A percentile compares a stretch with the other conserved stretches of the same genome.
These are phyloP conservation scores for Kodamaea sagamina DNA, from an alignment of 805 yeast species.

Conservation along the genomic window DNA sequence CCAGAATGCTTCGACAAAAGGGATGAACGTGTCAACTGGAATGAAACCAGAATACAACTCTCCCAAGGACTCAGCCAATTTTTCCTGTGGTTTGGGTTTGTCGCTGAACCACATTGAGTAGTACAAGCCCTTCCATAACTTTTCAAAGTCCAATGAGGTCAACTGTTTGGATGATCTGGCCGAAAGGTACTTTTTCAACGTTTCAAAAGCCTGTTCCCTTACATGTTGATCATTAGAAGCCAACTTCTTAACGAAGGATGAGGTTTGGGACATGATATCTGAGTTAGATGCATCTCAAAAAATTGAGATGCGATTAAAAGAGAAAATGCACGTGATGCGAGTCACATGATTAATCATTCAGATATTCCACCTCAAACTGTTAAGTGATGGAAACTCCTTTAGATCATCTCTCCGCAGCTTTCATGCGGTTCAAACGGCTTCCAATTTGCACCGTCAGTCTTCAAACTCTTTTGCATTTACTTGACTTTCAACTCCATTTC, in stretches of 20 bases:
- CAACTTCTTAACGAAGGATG: constrained; percentile 71
- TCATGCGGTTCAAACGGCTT: too few species aligned
- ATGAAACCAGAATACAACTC: constrained; percentile 48
- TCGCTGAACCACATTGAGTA: constrained; percentile 97
- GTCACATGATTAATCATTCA: neutral
- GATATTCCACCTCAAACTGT: too few species aligned
- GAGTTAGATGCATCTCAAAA: neutral
- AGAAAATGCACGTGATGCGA: neutral
- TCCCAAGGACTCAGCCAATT: constrained; percentile 74
- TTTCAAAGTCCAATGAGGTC: constrained; percentile 60
- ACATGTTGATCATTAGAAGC: constrained; percentile 81
- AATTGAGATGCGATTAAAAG: constrained; percentile 5
- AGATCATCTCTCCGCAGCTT: too few species aligned
- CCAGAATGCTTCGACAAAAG: constrained; percentile 80
- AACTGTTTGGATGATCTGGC: constrained; percentile 42
- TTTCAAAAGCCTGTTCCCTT: constrained; percentile 70
- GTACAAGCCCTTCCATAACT: constrained; percentile 95
- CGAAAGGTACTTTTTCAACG: constrained; percentile 59
- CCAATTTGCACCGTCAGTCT: too few species aligned
- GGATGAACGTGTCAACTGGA: constrained; percentile 43
- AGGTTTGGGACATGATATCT: constrained; percentile 30
- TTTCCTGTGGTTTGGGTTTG: constrained; percentile 88
- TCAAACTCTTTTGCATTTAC: neutral
- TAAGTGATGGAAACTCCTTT: too few species aligned
- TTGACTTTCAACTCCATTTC: too few species aligned